phyloP scores from a whole-genome alignment of 768 basidiomycete genomes.

The Cystobasidium ongulense region DNA sequence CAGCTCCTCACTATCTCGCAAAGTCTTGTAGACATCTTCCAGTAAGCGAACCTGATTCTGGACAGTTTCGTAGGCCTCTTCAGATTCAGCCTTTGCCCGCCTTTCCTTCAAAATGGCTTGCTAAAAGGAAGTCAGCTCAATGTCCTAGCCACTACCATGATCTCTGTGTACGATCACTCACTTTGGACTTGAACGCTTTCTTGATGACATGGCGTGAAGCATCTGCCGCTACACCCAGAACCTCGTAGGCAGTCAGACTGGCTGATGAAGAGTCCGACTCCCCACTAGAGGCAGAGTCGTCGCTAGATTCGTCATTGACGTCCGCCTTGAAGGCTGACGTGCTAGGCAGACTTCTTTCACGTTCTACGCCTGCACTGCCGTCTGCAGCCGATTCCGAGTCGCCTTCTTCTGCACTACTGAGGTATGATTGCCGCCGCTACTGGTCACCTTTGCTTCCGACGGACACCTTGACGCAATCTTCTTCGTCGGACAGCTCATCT shows the following conservation, averaged over 20 bases:
- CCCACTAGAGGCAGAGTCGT: not conserved
- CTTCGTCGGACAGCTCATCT: too few relatives aligned
- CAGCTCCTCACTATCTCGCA: not conserved
- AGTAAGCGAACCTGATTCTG: not conserved
- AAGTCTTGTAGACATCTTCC: not conserved
- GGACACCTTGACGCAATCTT: too few relatives aligned
- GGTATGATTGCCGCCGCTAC: too few relatives aligned
- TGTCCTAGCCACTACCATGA: too few relatives aligned
- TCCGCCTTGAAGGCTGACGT: not conserved
- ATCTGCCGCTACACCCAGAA: not conserved
- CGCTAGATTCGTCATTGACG: not conserved
- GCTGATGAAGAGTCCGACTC: not conserved
- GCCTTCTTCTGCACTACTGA: too few relatives aligned
- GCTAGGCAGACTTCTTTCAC: too few relatives aligned
- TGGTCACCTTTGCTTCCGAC: too few relatives aligned
- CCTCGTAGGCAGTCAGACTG: not conserved
- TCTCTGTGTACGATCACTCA: not conserved
- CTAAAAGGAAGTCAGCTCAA: too few relatives aligned
- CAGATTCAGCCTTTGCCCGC: not conserved
- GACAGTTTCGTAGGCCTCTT: not conserved
- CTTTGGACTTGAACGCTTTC: not conserved
- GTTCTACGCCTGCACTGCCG: too few relatives aligned
- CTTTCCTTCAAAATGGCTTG: not conserved
- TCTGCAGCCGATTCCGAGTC: too few relatives aligned
- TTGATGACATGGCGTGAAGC: constrained; percentile 2